These are phyloP conservation scores for Verbascum thapsus DNA, from an alignment of 257 asterid species.

Conservation along the genomic window DNA sequence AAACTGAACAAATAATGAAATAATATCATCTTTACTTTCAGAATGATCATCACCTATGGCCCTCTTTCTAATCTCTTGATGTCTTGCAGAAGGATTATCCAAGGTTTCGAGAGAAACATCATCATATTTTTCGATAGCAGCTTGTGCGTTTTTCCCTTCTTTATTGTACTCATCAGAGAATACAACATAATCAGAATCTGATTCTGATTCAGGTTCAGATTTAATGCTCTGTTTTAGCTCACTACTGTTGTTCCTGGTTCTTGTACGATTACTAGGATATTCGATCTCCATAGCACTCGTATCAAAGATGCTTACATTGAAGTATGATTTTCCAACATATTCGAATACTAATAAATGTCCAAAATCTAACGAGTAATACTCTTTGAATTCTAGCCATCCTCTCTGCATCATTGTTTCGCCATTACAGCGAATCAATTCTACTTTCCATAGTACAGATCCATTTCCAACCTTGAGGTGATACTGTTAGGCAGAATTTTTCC, in stretches of 20 bases:
- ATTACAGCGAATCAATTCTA: background rate
- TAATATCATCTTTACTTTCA: too few species aligned
- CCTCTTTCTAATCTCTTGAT: too few species aligned
- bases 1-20: too few species aligned
- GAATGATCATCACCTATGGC: too few species aligned
- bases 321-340: conserved; percentile 19
- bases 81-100: too few species aligned
- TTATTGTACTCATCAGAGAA: too few species aligned
- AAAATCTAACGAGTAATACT: background rate
- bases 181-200: too few species aligned
- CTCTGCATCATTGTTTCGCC: conserved; percentile 1
- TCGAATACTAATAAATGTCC: conserved; percentile 5
- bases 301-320: conserved; percentile 19
- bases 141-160: too few species aligned
- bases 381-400: conserved; percentile 11
- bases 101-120: too few species aligned
- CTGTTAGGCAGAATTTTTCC: conserved; percentile 1
- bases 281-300: conserved; percentile 12
- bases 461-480: conserved; percentile 14
- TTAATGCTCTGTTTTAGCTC: too few species aligned
- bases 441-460: background rate
- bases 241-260: background rate
- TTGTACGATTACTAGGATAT: background rate
- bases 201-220: too few species aligned
- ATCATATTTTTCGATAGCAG: too few species aligned